Conservation (phyloP, 2,329 filamentous ascomycete genomes). For the Aspergillus ustus region DNA sequence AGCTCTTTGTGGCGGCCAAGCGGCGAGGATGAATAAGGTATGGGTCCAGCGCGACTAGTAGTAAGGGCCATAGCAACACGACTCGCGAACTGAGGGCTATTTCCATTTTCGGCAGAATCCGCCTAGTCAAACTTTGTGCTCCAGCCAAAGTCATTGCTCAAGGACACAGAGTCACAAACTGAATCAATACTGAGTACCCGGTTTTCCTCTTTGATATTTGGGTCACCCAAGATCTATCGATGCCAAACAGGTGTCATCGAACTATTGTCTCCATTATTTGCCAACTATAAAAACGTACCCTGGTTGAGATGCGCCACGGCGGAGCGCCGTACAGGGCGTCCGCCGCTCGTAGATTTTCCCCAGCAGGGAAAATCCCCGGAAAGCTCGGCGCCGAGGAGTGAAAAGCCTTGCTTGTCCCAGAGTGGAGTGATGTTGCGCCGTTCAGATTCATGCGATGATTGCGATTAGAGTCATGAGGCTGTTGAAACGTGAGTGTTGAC, state of each 20-base stretch:
- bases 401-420: neutral
- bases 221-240: neutral
- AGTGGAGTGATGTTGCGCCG: neutral
- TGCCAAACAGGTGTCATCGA: neutral
- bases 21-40: neutral
- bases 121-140: slow-evolving; percentile 10
- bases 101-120: neutral
- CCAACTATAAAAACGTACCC: neutral
- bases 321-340: neutral
- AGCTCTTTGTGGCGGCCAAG: neutral
- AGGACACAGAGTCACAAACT: neutral
- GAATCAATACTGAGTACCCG: neutral
- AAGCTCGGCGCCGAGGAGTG: no score
- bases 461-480: neutral
- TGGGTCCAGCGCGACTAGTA: neutral
- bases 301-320: neutral
- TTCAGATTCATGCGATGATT: neutral
- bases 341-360: neutral
- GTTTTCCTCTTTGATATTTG: neutral
- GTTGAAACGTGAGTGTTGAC: neutral
- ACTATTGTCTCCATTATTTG: neutral
- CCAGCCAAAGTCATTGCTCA: slow-evolving; percentile 1
- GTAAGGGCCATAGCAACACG: neutral
- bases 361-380: neutral
- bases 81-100: neutral